Percentiles rank a stretch among this genome's conserved stretches.
phyloP scores from a whole-genome alignment of 1,284 basidiomycete species.

The Marasmius sp. region DNA sequence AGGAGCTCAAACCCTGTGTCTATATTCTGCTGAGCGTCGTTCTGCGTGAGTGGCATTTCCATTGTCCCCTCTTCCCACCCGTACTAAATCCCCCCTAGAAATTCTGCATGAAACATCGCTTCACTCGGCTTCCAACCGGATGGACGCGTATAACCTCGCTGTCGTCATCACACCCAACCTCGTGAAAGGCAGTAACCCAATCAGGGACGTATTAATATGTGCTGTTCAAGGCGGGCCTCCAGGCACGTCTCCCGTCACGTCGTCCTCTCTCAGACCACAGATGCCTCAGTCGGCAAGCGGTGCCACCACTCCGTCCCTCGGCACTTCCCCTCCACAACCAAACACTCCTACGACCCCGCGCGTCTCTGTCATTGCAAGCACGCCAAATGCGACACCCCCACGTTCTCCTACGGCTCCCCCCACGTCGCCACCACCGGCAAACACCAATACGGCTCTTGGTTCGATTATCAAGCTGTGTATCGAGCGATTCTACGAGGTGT shows the following conservation, averaged over 20 bases:
- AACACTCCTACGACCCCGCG: not conserved
- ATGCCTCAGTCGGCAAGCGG: not conserved
- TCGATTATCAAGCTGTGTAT: slow-evolving; percentile 76
- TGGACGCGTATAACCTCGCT: slow-evolving; percentile 83
- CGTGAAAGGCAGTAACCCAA: slow-evolving; percentile 63
- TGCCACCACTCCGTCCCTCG: not conserved
- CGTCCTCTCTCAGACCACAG: no score
- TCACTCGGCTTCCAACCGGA: slow-evolving; percentile 63
- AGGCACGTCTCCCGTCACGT: no score
- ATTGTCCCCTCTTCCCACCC: not conserved
- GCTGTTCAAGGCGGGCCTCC: slow-evolving; percentile 49
- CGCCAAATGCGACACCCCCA: slow-evolving; percentile 21
- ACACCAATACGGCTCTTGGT: slow-evolving; percentile 60
- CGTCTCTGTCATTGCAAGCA: not conserved
- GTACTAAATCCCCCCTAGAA: slow-evolving; percentile 40
- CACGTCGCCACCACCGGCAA: not conserved
- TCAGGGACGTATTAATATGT: slow-evolving; percentile 73
- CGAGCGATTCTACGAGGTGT: slow-evolving; percentile 80
- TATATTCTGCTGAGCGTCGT: slow-evolving; percentile 73
- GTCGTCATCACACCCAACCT: slow-evolving; percentile 81
- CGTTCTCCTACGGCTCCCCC: no score
- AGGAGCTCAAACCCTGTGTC: slow-evolving; percentile 66
- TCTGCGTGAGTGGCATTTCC: slow-evolving; percentile 54
- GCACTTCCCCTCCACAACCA: slow-evolving; percentile 18
- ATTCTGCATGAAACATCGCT: slow-evolving; percentile 77